phyloP scores from a whole-genome alignment of 768 basidiomycete genomes.

The Clitopilus hobsonii region DNA sequence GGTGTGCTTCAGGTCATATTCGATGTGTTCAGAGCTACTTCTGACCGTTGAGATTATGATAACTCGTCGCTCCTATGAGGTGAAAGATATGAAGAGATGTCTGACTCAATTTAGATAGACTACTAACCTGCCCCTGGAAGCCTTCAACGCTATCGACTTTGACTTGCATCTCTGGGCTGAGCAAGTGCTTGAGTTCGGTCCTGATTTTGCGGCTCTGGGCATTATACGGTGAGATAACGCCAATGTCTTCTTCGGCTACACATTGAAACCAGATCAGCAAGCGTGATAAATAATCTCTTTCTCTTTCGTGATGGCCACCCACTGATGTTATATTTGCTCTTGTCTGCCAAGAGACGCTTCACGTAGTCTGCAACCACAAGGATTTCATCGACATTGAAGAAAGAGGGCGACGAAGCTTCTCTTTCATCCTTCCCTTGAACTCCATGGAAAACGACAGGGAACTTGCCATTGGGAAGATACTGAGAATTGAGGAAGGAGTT shows the following conservation, averaged over 20 bases:
- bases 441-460: slow-evolving; percentile 62
- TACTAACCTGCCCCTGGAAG: slow-evolving; percentile 59
- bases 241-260: slow-evolving; percentile 47
- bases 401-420: slow-evolving; percentile 66
- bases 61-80: slow-evolving; percentile 44
- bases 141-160: slow-evolving; percentile 68
- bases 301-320: too few species aligned
- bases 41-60: slow-evolving; percentile 59
- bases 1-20: slow-evolving; percentile 48
- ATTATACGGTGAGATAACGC: slow-evolving; percentile 68
- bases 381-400: slow-evolving; percentile 64
- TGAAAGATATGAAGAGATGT: slow-evolving; percentile 27
- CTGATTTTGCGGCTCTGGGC: slow-evolving; percentile 56
- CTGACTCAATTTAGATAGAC: too few species aligned
- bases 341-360: slow-evolving; percentile 26
- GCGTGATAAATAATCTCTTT: too few species aligned
- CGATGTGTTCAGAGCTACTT: slow-evolving; percentile 45
- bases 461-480: slow-evolving; percentile 38
- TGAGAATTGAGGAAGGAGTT: slow-evolving; percentile 32
- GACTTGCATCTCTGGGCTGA: slow-evolving; percentile 28
- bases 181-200: slow-evolving; percentile 25
- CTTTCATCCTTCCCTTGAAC: slow-evolving; percentile 58
- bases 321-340: too few species aligned
- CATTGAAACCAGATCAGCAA: neutral
- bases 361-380: slow-evolving; percentile 50